Base-by-base conservation (phyloP, 768 basidiomycete genomes). In the Podaxis carcinomalis region DNA sequence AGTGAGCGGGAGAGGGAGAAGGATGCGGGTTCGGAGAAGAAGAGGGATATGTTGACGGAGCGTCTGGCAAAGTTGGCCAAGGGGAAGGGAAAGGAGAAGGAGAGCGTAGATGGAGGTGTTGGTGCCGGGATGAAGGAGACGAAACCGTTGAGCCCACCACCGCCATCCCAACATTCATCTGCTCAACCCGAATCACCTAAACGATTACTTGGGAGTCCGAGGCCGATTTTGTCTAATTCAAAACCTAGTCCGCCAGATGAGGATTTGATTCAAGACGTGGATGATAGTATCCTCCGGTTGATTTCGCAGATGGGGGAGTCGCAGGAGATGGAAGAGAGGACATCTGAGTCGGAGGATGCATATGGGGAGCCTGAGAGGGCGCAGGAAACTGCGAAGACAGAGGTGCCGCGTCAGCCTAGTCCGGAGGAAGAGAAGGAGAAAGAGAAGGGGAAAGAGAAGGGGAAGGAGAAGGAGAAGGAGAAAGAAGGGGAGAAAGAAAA, bases 191-290 rank as follows among this genome's bases (percentile, higher is more conserved):
- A 14, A 32, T 62, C 37, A 32, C 47, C 39, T 46, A 50, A 54
- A 46, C 65, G 28, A 5, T 44, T 51, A 4, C 62, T 63, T 44
- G 59, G 52, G 16, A 35, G 32, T 32, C 36, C 63, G 10, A 19
- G 57, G 9, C 60, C 62, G 16, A 39, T 51, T 40, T 47, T 46
- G 11, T 47, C 51, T 50, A 50, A 55, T 57, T 44, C 62, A 27
- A 68, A 69, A 32, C 68, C 67, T 35, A 75, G 73, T 51, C 72
- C 75, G 4, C 73, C 75, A 13, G 79, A 79, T 50, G 73, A 75
- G 19, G 80, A 78, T 62, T 69, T 83, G 3, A 76, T 75, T 13
- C 64, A 70, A 13, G 62, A 80, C 56, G 72, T 83, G 21, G 81
- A 80, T 32, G 78, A 71, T 21, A 75, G 72, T 25, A 75, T 76